These are phyloP conservation scores for Aegle marmelos DNA, from an alignment of 345 rosid genomes.

Conservation along the genomic window DNA sequence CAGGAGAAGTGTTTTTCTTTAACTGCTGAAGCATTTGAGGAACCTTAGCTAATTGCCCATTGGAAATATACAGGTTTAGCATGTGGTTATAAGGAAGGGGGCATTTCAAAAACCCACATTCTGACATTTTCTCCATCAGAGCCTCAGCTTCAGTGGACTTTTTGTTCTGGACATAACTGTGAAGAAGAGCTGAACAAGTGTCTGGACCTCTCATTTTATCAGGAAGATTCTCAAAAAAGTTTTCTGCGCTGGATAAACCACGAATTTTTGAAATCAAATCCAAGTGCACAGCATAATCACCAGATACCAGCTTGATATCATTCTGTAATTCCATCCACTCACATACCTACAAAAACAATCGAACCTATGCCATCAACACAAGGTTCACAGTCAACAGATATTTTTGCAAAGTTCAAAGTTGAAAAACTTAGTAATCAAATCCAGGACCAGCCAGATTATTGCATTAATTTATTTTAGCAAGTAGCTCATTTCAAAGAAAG, in stretches of 20 bases:
- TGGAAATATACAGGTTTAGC: slow-evolving; percentile 60
- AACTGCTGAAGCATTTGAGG: slow-evolving; percentile 51
- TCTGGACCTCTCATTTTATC: slow-evolving; percentile 58
- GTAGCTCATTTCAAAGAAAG: neutral
- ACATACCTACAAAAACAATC: slow-evolving; percentile 51
- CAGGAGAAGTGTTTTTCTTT: slow-evolving; percentile 58
- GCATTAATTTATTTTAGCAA: neutral
- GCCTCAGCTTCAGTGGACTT: slow-evolving; percentile 66
- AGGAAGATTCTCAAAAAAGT: slow-evolving; percentile 86
- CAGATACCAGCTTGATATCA: slow-evolving; percentile 69
- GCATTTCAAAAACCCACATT: slow-evolving; percentile 58
- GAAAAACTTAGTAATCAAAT: neutral
- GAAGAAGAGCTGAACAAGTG: slow-evolving; percentile 82
- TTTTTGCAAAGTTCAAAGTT: slow-evolving; percentile 1
- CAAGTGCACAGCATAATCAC: slow-evolving; percentile 89
- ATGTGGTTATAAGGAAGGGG: slow-evolving; percentile 79
- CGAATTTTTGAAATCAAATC: slow-evolving; percentile 82
- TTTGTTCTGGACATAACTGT: slow-evolving; percentile 62
- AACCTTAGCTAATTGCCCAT: slow-evolving; percentile 54
- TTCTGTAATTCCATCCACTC: slow-evolving; percentile 86
- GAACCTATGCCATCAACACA: neutral
- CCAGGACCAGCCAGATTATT: neutral
- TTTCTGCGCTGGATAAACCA: slow-evolving; percentile 79
- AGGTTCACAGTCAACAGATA: neutral
- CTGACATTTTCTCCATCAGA: slow-evolving; percentile 71